Percentiles rank a stretch among this genome's conserved stretches.
phyloP scores from a whole-genome alignment of 805 yeast species.

The Wickerhamiella parazyma region DNA sequence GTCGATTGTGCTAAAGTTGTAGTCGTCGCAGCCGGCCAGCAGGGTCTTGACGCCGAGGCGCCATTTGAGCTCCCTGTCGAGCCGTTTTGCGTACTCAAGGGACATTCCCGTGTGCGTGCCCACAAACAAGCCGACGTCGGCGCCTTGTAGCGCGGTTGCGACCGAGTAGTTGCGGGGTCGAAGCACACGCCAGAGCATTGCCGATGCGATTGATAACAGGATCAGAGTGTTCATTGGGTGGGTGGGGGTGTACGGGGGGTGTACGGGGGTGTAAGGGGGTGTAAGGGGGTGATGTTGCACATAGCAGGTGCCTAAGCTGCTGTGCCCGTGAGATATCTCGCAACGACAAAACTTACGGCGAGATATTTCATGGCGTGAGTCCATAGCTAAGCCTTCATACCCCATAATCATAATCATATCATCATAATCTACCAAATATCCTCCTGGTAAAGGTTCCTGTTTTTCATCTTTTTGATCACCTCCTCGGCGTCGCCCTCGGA shows the following conservation, averaged over 20 bases:
- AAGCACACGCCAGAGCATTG: background rate
- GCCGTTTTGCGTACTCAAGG: conserved; percentile 70
- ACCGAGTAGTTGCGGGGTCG: background rate
- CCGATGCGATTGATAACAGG: background rate
- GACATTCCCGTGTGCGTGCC: conserved; percentile 89
- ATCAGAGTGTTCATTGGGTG: no score
- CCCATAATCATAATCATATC: no score
- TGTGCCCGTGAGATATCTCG: no score
- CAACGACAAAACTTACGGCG: no score
- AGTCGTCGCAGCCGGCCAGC: conserved; percentile 59
- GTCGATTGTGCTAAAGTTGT: conserved; percentile 52
- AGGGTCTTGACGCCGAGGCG: conserved; percentile 55
- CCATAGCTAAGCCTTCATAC: no score
- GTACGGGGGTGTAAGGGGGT: no score
- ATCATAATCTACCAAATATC: conserved; percentile 70
- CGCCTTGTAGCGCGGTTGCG: background rate
- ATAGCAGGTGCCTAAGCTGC: no score
- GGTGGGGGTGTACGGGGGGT: no score
- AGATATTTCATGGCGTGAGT: no score
- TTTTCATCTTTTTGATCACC: conserved; percentile 61
- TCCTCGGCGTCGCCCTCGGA: conserved; percentile 58
- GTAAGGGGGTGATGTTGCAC: no score
- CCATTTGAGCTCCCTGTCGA: conserved; percentile 60
- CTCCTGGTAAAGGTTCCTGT: conserved; percentile 85
- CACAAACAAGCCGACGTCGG: conserved; percentile 44